These are phyloP conservation scores for Oryza glumipatula DNA, from an alignment of 176 grass and related monocot genomes.

Conservation along the genomic window DNA sequence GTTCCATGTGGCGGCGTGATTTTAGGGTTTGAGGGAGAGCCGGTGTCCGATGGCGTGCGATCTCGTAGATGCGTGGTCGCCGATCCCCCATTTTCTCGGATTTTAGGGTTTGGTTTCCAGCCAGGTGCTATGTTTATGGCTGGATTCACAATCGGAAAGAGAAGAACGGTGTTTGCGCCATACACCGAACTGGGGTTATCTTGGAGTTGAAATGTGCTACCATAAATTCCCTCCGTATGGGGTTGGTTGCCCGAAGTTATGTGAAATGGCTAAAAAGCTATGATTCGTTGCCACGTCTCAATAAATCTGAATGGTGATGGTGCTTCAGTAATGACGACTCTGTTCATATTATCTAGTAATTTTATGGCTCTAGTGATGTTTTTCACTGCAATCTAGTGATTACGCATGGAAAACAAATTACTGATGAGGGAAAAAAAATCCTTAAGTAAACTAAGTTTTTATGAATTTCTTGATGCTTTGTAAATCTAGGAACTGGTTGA, in stretches of 20 bases:
- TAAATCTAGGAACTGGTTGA: slow-evolving; percentile 4
- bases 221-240: background rate
- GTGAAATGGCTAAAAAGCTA: background rate
- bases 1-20: background rate
- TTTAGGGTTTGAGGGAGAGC: slow-evolving; percentile 35
- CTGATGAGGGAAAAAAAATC: background rate
- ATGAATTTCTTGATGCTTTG: background rate
- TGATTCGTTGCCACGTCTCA: background rate
- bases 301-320: background rate
- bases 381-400: background rate
- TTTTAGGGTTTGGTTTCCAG: background rate
- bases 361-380: background rate
- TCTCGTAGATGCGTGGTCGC: background rate
- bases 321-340: background rate
- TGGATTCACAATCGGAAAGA: background rate
- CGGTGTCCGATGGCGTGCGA: background rate
- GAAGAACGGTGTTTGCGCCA: background rate
- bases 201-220: slow-evolving; percentile 15
- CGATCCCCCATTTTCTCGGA: slow-evolving; percentile 39
- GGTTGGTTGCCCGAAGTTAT: background rate
- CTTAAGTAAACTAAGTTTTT: background rate
- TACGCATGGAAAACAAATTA: background rate
- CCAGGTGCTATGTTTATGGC: background rate
- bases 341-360: background rate
- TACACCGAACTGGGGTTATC: background rate